Base-by-base conservation (phyloP, 2,329 filamentous ascomycete genomes). In the Aspergillus versicolor region DNA sequence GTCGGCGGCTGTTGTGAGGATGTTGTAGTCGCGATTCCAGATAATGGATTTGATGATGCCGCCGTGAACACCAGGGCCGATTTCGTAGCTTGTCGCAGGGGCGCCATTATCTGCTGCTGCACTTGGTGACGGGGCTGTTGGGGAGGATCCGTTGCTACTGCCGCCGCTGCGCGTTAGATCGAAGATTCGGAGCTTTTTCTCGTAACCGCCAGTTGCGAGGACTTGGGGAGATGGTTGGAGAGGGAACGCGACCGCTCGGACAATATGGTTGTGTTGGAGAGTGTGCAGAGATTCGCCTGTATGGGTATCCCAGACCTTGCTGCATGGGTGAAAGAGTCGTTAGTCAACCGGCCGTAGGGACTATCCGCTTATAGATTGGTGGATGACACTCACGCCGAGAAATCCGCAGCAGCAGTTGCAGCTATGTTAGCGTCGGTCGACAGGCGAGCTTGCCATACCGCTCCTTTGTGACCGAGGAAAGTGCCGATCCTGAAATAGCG, bases 381-480 rank as follows among this genome's bases (percentile, higher is more conserved):
- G 34, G 12, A 37, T n/a, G 27, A 15, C 49, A 78, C 88, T 70
- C 81, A 92, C 89, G 91, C 91, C 56, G 91, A 94, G 74, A 99
- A 99, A 74, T 99, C 94, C 50, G 94, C 94, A 49, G 92, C 95
- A 46, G 91, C 94, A 34, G 95, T 97, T 9, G 92, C 94, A 56
- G 94, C 93, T 47, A 92, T 88, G 24, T 86, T 87, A 42, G 92
- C 91, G 77, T 97, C 92, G 19, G 90, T 87, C 52, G 92, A 96
- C 37, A 99, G 82, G 66, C 92, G 86, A 53, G 92, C 91, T 78
- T 97, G 92, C 92, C 94, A 99, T 59, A 97, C 93, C 38, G 94
- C 94, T 61, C 94, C 94, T 78, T 99, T 97, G 80, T 99, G 94
- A 41, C 94, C 94, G 68, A 99, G 88, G 73, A 97, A 97, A 38